Conservation (phyloP, 495 filamentous ascomycete species). For the Xylaria sp. region DNA sequence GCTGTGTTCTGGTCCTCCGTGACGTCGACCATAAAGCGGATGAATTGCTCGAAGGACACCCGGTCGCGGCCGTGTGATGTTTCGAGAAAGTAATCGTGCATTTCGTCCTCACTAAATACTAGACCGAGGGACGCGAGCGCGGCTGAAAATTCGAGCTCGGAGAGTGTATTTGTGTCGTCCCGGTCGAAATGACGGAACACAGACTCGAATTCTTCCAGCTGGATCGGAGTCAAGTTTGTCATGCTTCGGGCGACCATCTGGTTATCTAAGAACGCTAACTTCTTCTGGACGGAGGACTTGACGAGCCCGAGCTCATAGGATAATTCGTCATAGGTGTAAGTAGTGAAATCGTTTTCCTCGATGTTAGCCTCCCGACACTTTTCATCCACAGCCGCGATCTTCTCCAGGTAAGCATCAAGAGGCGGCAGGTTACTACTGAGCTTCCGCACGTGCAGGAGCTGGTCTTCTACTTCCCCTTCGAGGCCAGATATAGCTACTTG, state of each 20-base stretch:
- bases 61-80: constrained; percentile 75
- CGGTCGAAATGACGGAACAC: constrained; percentile 98
- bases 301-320: constrained; percentile 93
- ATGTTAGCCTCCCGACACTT: constrained; percentile 97
- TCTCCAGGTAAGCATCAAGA: constrained; percentile 83
- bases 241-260: constrained; percentile 95
- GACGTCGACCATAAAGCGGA: constrained; percentile 97
- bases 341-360: constrained; percentile 98
- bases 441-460: constrained; percentile 81
- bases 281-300: constrained; percentile 88
- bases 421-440: constrained; percentile 83
- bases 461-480: constrained; percentile 95
- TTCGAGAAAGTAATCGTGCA: constrained; percentile 87
- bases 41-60: constrained; percentile 98
- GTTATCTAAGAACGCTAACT: constrained; percentile 95
- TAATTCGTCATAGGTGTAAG: constrained; percentile 95
- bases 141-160: constrained; percentile 93
- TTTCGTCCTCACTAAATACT: constrained; percentile 94
- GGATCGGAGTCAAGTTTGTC: constrained; percentile 98
- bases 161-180: constrained; percentile 88
- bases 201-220: constrained; percentile 96
- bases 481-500: constrained; percentile 91
- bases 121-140: constrained; percentile 91
- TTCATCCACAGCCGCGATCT: constrained; percentile 79
- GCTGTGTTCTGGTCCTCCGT: constrained; percentile 98